Evolutionary conservation across 2,329 filamentous ascomycete genomes (phyloP).

Genomic region (Triangularia setosa): DNA sequence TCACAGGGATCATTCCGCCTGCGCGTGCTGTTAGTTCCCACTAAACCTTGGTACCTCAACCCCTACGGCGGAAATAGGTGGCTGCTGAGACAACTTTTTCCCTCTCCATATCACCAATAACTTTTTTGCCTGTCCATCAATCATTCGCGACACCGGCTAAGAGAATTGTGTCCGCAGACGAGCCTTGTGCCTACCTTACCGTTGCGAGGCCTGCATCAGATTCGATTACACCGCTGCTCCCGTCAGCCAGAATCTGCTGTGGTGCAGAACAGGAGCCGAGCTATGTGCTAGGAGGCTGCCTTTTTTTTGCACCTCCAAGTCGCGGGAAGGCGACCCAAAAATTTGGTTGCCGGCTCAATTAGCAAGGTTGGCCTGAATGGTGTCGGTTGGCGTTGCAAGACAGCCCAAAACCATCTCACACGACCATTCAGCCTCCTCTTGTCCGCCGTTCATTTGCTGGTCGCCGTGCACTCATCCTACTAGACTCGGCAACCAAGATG

Average conservation of each 20-base stretch:
- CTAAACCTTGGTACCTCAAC: conserved; percentile 10
- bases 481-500: conserved; percentile 24
- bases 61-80: conserved; percentile 5
- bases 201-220: background rate
- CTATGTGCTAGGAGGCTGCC: conserved; percentile 7
- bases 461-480: background rate
- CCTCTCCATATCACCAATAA: background rate
- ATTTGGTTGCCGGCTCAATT: conserved; percentile 8
- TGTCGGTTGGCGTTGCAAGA: conserved; percentile 12
- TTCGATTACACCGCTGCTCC: background rate
- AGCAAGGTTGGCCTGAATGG: conserved; percentile 9
- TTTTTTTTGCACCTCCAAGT: conserved; percentile 3
- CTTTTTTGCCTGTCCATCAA: conserved; percentile 7
- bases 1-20: conserved; percentile 8
- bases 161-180: background rate
- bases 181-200: background rate
- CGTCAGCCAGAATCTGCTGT: background rate
- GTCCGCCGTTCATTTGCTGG: background rate
- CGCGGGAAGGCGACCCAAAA: conserved; percentile 10
- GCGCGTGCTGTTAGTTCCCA: conserved; percentile 7
- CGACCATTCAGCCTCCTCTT: background rate
- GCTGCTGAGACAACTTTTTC: conserved; percentile 16
- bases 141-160: background rate
- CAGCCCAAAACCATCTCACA: conserved; percentile 6
- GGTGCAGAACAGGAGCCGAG: conserved; percentile 1